Percentiles rank a stretch among this genome's conserved stretches.
These are phyloP conservation scores for Scenedesmus sp. DNA, from an alignment of 163 green algal species.

Conservation along the genomic window DNA sequence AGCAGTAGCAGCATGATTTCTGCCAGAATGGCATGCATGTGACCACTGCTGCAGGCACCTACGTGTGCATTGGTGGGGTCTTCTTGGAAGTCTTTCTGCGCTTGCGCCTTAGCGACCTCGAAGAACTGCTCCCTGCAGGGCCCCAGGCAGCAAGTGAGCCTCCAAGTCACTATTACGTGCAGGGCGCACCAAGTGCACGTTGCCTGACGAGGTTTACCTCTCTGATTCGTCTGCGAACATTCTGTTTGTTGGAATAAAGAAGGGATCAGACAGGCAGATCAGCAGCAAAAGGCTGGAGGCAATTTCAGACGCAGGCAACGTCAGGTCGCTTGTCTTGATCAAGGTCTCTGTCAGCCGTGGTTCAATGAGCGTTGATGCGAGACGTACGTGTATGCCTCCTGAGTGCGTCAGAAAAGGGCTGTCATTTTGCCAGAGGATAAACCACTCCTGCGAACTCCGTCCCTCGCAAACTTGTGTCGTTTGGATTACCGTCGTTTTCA, in stretches of 20 bases:
- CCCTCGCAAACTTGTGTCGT: not conserved
- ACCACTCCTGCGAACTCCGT: conserved; percentile 4
- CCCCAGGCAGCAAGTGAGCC: conserved; percentile 34
- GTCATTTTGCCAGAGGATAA: not conserved
- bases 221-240: conserved; percentile 55
- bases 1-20: not conserved
- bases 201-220: conserved; percentile 19
- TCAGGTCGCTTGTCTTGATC: not conserved
- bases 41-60: not conserved
- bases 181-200: not conserved
- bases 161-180: conserved; percentile 1
- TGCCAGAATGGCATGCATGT: not conserved
- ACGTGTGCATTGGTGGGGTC: conserved; percentile 91
- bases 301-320: not conserved
- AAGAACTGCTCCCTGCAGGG: conserved; percentile 88
- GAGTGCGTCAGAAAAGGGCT: not conserved
- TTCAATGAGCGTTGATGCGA: not conserved
- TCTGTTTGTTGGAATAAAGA: not conserved
- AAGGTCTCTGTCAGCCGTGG: not conserved
- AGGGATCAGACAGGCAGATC: not conserved
- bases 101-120: conserved; percentile 85
- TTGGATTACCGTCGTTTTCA: not conserved
- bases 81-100: conserved; percentile 84
- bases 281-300: not conserved
- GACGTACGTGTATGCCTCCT: not conserved